phyloP scores from a whole-genome alignment of 2,329 filamentous ascomycete species.

The Coniella vitis region DNA sequence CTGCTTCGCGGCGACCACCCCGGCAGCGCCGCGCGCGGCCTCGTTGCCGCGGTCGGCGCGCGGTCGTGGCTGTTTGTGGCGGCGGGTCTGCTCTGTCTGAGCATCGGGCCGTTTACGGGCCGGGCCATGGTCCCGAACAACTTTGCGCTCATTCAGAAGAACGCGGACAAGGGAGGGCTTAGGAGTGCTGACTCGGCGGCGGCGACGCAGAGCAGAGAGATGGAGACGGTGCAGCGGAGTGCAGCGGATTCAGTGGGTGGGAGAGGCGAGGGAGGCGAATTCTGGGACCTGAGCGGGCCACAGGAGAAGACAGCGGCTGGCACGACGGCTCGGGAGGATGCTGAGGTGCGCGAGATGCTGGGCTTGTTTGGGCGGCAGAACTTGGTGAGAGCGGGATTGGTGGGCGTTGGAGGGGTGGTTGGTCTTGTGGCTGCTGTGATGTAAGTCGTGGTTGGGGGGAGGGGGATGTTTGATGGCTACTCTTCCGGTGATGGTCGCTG shows the following conservation, averaged over 20 bases:
- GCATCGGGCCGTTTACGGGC: constrained; percentile 3
- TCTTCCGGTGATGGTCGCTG: too few species aligned
- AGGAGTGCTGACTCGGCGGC: constrained; percentile 2
- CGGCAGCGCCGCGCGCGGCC: not conserved
- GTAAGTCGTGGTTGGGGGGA: not conserved
- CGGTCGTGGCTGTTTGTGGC: constrained; percentile 1
- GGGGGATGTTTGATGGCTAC: not conserved
- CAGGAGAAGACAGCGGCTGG: not conserved
- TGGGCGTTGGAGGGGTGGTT: constrained; percentile 2
- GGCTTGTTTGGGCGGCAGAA: constrained; percentile 7
- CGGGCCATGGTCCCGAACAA: constrained; percentile 10
- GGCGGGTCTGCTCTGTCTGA: constrained; percentile 6
- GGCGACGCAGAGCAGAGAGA: not conserved
- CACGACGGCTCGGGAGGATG: not conserved
- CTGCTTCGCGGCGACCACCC: too few species aligned
- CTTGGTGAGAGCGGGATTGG: constrained; percentile 4
- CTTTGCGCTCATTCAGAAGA: constrained; percentile 9
- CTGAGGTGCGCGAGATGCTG: constrained; percentile 4
- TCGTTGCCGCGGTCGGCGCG: not conserved
- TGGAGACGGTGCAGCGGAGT: not conserved
- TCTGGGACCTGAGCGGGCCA: constrained; percentile 6
- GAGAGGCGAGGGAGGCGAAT: constrained; percentile 1
- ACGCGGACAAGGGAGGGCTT: not conserved
- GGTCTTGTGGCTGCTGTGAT: constrained; percentile 3
- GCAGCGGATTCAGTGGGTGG: constrained; percentile 1